Percentiles rank a stretch among this genome's conserved stretches.
phyloP scores from a whole-genome alignment of 768 basidiomycete genomes.

The Multifurca ochricompacta region DNA sequence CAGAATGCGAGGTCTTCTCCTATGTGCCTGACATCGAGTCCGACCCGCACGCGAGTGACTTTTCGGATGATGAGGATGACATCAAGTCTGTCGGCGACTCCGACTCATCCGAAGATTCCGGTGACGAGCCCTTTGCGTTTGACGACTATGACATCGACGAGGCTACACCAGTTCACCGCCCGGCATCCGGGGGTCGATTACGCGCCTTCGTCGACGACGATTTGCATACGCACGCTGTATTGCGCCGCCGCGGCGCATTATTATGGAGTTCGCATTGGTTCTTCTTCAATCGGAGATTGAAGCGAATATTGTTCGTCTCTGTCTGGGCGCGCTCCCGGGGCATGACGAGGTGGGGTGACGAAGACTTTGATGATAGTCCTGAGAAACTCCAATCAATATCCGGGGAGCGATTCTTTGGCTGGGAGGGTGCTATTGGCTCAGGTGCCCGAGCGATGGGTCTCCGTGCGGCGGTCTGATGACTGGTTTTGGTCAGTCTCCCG shows the following conservation, averaged over 20 bases:
- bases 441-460: conserved; percentile 80
- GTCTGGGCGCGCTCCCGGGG: conserved; percentile 80
- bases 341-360: conserved; percentile 39
- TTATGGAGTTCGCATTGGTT: conserved; percentile 98
- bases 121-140: conserved; percentile 68
- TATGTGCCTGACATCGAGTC: conserved; percentile 90
- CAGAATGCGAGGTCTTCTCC: conserved; percentile 92
- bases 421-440: conserved; percentile 71
- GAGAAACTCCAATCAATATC: conserved; percentile 26
- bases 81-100: conserved; percentile 58
- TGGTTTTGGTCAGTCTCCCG: conserved; percentile 7
- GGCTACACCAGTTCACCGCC: conserved; percentile 24
- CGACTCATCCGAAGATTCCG: conserved; percentile 52
- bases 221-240: conserved; percentile 35
- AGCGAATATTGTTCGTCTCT: conserved; percentile 86
- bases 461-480: conserved; percentile 24
- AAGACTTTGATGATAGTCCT: conserved; percentile 28
- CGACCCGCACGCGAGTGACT: conserved; percentile 87
- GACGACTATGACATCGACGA: conserved; percentile 76
- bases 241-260: conserved; percentile 62
- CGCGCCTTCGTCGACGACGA: conserved; percentile 31
- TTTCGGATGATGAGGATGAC: conserved; percentile 74
- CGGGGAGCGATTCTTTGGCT: conserved; percentile 64
- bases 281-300: conserved; percentile 88
- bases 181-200: conserved; percentile 21